Base-by-base conservation (phyloP, 2,329 filamentous ascomycete genomes). In the Calonectria ilicicola region DNA sequence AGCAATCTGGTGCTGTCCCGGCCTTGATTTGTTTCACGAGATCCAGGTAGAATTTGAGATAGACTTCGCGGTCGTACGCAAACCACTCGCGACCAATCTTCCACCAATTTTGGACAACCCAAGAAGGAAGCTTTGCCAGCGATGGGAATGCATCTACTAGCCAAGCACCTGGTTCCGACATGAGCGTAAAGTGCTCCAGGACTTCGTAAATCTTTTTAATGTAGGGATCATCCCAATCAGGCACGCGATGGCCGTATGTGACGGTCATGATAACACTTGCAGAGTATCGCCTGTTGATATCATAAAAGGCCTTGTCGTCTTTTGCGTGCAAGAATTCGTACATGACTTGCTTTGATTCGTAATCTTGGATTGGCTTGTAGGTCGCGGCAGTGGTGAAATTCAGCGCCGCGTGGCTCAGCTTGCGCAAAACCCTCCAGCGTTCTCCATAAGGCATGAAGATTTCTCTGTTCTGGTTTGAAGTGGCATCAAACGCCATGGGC, bases 221-320 rank as follows among this genome's bases (percentile, higher is more conserved):
- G 14, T 76, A 46, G 1, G 71, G 69, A 44, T 75, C 72, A 29
- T 73, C 66, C 32, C 74, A 75, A 23, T 63, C 47, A 0, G 73
- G 72, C 1, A 78, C 67, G 0, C 75, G 76, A 44, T 74, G 63
- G 9, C 76, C 76, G 19, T 77, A 78, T 5, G 72, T 67, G 19
- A 76, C 71, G 2, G 69, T 68, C 74, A 78, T 75, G 35, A 78
- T 77, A 27, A 75, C 74, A 4, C 67, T 72, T 1, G 75, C 72
- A 3, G 76, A 75, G 60, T 77, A 78, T 19, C 75, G 66, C 14
- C 75, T 72, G 23, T 74, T 75, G 49, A 76, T 75, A 67, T 71
- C 69, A 56, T 74, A 77, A n/a, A 72, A 77, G 62, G 27, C 51
- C 40, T 21, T 44, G 19, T 73, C 69, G 10, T 71, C 58, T 3